Percentiles rank a stretch among this genome's conserved stretches.
phyloP scores from a whole-genome alignment of 306 rosid genomes.

The Vigna unguiculata region DNA sequence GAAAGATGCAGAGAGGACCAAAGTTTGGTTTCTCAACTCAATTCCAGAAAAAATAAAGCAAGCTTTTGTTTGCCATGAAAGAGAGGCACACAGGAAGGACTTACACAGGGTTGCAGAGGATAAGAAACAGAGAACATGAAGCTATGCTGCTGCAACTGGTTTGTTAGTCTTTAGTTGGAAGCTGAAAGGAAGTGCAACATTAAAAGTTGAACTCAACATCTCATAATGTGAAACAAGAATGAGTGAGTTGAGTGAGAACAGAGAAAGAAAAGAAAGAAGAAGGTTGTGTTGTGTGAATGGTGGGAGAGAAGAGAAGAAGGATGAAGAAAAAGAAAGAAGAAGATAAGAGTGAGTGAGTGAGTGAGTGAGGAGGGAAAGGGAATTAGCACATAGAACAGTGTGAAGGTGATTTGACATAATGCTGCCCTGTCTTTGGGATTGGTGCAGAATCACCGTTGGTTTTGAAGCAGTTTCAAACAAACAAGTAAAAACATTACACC shows the following conservation, averaged over 20 bases:
- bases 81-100: background rate
- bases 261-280: constrained; percentile 23
- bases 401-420: constrained; percentile 10
- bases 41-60: background rate
- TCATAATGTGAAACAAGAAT: background rate
- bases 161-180: background rate
- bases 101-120: constrained; percentile 28
- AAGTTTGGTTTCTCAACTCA: background rate
- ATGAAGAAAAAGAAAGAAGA: background rate
- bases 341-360: background rate
- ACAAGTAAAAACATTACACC: no score
- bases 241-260: background rate
- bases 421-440: constrained; percentile 36
- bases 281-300: background rate
- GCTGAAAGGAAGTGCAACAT: background rate
- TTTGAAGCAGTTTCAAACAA: constrained; percentile 5
- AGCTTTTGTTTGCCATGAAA: background rate
- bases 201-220: background rate
- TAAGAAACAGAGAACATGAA: constrained; percentile 9
- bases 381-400: background rate
- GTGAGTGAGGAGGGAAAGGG: background rate
- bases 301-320: background rate
- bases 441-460: constrained; percentile 36
- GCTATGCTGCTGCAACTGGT: background rate
- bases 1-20: background rate